Evolutionary conservation across 2,329 filamentous ascomycete species (phyloP).

Genomic region (Stemphylium beticola): DNA sequence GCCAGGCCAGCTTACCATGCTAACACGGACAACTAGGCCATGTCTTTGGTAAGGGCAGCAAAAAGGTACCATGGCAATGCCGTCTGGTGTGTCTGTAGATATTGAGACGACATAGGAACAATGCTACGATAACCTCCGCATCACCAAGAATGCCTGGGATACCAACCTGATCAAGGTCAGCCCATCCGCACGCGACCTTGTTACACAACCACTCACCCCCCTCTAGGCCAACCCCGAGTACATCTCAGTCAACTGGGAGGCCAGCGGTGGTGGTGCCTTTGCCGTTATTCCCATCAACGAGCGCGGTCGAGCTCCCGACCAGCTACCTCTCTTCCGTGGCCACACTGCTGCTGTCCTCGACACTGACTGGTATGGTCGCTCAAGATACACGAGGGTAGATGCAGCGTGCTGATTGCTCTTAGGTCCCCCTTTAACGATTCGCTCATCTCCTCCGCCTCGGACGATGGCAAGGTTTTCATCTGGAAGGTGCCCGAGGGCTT

Average conservation of each 20-base stretch:
- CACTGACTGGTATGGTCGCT: constrained; percentile 78
- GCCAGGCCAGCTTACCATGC: constrained; percentile 33
- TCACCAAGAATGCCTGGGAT: constrained; percentile 99
- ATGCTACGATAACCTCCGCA: constrained; percentile 97
- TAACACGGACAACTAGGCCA: constrained; percentile 69
- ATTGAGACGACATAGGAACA: constrained; percentile 66
- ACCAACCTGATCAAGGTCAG: constrained; percentile 95
- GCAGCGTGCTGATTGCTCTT: constrained; percentile 23
- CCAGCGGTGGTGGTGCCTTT: constrained; percentile 93
- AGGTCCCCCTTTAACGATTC: constrained; percentile 97
- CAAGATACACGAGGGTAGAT: neutral
- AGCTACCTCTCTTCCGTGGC: constrained; percentile 92
- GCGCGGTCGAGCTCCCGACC: constrained; percentile 87
- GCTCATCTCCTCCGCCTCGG: constrained; percentile 89
- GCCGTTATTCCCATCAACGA: constrained; percentile 92
- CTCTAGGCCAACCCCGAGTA: constrained; percentile 90
- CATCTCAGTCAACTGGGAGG: constrained; percentile 97
- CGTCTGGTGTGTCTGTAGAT: neutral
- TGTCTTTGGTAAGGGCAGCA: constrained; percentile 94
- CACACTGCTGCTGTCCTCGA: constrained; percentile 96
- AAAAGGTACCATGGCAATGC: constrained; percentile 65
- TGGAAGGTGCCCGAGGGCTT: constrained; percentile 94
- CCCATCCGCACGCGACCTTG: constrained; percentile 37
- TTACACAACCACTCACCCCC: constrained; percentile 34
- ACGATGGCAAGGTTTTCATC: constrained; percentile 96